A percentile compares a stretch with the other conserved stretches of the same genome.
Conservation (phyloP, 2,329 filamentous ascomycete species). For the Penicillium sp. region DNA sequence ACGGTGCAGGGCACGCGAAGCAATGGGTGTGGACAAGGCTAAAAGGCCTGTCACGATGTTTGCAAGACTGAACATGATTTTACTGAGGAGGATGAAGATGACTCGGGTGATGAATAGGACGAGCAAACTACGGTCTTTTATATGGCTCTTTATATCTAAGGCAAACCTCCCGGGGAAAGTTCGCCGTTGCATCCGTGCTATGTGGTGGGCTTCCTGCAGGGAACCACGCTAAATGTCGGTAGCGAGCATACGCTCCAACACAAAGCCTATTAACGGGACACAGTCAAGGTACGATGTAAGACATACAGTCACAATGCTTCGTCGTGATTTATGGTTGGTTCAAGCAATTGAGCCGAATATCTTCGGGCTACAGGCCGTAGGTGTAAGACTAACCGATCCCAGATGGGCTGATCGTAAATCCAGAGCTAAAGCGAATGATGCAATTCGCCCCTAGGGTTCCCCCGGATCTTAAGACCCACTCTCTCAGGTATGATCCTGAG, state of each 20-base stretch:
- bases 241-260: neutral
- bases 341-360: neutral
- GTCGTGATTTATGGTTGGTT: neutral
- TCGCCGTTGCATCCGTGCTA: neutral
- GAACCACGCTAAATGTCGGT: neutral
- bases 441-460: neutral
- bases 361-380: neutral
- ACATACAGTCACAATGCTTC: conserved; percentile 2
- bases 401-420: neutral
- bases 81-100: neutral
- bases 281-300: neutral
- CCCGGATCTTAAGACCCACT: neutral
- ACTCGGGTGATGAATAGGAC: neutral
- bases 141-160: neutral
- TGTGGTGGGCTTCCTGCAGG: conserved; percentile 2
- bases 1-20: conserved; percentile 1
- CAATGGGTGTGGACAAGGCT: conserved; percentile 5
- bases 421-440: conserved; percentile 4
- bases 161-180: neutral
- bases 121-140: neutral
- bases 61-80: conserved; percentile 3
- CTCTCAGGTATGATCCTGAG: neutral
- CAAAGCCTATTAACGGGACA: neutral
- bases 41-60: conserved; percentile 13
- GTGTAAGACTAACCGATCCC: neutral